Base-by-base conservation (phyloP, 2,329 filamentous ascomycete species). In the Calonectria pseudoreteaudii region DNA sequence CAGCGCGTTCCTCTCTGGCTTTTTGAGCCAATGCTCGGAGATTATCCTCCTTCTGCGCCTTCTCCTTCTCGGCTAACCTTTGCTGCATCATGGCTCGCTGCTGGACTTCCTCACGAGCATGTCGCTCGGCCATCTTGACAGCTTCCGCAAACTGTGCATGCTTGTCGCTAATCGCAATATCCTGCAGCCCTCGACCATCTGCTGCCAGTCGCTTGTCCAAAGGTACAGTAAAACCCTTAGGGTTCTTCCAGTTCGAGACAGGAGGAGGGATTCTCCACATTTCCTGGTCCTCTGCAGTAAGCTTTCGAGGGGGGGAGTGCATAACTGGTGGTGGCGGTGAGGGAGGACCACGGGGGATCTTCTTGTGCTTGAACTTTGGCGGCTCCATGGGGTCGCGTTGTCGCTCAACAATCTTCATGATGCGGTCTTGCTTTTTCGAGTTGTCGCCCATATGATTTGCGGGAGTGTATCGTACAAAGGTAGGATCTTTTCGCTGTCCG, bases 181-280 rank as follows among this genome's bases (percentile, higher is more conserved):
- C 97, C 84, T 98, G 95, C 75, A 99, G 84, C 0, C 95, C 95
- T 80, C 97, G 91, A 16, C 97, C 97, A 84, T 98, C 96, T 11
- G 97, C 96, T 23, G 97, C 97, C 79, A 99, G 87, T 82, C 97
- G 93, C 88, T 99, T 99, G 84, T 99, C 97, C 66, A 99, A 85
- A 0, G 97, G 95, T 1, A 99, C 95, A 0, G 97, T 99, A 82
- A 98, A 99, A 80, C 97, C 97, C 87, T 98, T 98, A 1, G 96
- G 95, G 84, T 99, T 99, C 90, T 99, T 99, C 97, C 97, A 99
- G 85, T 98, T 98, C 26, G 95, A 98, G 2, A 99, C 93, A 0
- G 96, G 94, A 3, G 96, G 95, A 0, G 89, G 90, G 50, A 92
- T 98, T 81, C 93, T 95, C 97, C 97, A 99, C 73, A 94, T 95